Percentiles rank a stretch among this genome's conserved stretches.
Conservation (phyloP, 306 rosid genomes). For the Sindora glabra region DNA sequence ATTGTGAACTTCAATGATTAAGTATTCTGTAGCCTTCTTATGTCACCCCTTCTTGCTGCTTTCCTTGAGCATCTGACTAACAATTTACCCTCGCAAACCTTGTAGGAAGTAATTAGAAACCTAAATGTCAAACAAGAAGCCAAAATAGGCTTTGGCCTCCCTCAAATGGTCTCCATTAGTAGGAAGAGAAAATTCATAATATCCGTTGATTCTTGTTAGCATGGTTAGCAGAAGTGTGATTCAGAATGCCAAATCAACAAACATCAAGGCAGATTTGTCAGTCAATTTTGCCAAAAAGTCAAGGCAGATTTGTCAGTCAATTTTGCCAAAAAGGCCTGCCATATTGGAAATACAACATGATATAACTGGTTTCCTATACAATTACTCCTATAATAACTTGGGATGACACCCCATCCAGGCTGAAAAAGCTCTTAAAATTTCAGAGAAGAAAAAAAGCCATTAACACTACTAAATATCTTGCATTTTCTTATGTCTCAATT, state of each 20-base stretch:
- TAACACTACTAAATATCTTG: conserved; percentile 2
- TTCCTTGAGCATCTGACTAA: background rate
- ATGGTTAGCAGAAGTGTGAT: conserved; percentile 11
- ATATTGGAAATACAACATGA: conserved; percentile 12
- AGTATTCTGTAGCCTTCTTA: background rate
- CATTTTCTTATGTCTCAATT: conserved; percentile 1
- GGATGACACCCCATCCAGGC: background rate
- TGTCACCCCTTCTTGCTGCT: background rate
- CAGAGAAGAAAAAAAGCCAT: conserved; percentile 1
- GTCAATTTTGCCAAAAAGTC: conserved; percentile 1
- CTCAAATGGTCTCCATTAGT: conserved; percentile 14
- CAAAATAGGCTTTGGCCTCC: conserved; percentile 18
- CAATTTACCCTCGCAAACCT: conserved; percentile 12
- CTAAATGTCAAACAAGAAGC: conserved; percentile 7
- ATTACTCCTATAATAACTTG: conserved; percentile 1
- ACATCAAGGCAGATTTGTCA: conserved; percentile 18
- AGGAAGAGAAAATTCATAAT: conserved; percentile 11
- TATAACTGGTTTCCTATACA: conserved; percentile 9
- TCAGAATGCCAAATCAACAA: conserved; percentile 18
- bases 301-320: too few relatives aligned
- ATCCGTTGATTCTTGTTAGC: conserved; percentile 7
- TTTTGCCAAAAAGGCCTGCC: too few relatives aligned
- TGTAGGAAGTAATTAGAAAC: conserved; percentile 8
- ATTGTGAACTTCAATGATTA: background rate
- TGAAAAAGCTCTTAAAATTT: background rate